Evolutionary conservation across 2,329 filamentous ascomycete genomes (phyloP).

Genomic region (Colletotrichum horii): DNA sequence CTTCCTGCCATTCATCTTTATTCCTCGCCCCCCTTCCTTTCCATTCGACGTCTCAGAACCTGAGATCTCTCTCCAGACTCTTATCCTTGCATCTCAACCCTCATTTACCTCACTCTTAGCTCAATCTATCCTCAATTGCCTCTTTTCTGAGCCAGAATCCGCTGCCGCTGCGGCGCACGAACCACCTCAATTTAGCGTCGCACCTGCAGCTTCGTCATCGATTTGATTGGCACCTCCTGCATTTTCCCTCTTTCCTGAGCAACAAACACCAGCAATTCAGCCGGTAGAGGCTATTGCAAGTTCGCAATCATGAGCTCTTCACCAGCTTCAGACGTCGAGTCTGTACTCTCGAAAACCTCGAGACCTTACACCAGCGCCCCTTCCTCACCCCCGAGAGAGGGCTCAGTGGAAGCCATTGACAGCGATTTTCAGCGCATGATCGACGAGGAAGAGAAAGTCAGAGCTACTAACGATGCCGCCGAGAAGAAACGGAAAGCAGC

Average conservation of each 20-base stretch:
- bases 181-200: background rate
- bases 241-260: background rate
- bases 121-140: background rate
- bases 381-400: conserved; percentile 39
- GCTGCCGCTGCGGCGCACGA: background rate
- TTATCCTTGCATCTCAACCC: background rate
- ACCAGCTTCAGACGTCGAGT: conserved; percentile 36
- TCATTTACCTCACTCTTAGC: background rate
- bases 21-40: background rate
- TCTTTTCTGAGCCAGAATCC: background rate
- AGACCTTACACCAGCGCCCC: conserved; percentile 38
- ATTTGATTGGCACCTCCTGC: background rate
- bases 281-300: fast-evolving
- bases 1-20: background rate
- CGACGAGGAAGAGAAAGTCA: conserved; percentile 41
- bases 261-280: background rate
- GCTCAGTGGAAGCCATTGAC: conserved; percentile 22
- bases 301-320: conserved; percentile 29
- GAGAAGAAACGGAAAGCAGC: conserved; percentile 47
- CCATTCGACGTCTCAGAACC: background rate
- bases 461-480: conserved; percentile 45
- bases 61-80: background rate
- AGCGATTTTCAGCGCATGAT: conserved; percentile 31
- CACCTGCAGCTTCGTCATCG: conserved; percentile 7
- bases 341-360: conserved; percentile 30